A percentile compares a stretch with the other conserved stretches of the same genome.
phyloP scores from a whole-genome alignment of 2,329 filamentous ascomycete species.

The Trichophyton equinum region DNA sequence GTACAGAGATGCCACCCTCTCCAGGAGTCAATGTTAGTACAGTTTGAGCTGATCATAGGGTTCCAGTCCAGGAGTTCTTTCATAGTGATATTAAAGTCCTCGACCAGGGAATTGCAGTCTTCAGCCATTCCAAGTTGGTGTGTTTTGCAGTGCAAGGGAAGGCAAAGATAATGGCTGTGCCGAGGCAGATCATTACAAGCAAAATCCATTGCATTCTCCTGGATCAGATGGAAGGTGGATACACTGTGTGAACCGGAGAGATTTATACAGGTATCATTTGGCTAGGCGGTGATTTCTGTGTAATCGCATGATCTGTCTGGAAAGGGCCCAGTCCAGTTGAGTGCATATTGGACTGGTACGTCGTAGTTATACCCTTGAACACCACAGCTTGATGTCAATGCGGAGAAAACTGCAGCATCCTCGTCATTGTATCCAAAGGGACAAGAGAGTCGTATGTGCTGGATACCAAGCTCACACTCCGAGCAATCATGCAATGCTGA shows the following conservation, averaged over 20 bases:
- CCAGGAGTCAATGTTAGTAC: neutral
- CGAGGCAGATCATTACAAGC: neutral
- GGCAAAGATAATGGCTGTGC: neutral
- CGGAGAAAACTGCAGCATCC: neutral
- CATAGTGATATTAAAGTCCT: neutral
- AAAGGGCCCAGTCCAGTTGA: neutral
- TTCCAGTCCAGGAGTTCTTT: neutral
- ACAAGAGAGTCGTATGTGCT: neutral
- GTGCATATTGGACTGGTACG: neutral
- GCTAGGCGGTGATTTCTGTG: neutral
- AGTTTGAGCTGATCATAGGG: neutral
- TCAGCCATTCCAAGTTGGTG: neutral
- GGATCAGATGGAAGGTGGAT: neutral
- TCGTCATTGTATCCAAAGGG: neutral
- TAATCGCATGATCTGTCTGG: neutral
- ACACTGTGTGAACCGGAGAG: neutral
- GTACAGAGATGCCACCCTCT: neutral
- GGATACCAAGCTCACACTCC: neutral
- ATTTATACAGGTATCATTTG: neutral
- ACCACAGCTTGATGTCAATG: neutral
- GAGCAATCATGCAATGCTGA: neutral
- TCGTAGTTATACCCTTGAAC: neutral
- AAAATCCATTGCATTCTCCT: constrained; percentile 14
- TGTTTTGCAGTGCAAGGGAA: neutral
- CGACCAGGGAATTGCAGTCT: neutral